Evolutionary conservation across 768 basidiomycete species (phyloP).

Genomic region (Leccinum truebloodii): DNA sequence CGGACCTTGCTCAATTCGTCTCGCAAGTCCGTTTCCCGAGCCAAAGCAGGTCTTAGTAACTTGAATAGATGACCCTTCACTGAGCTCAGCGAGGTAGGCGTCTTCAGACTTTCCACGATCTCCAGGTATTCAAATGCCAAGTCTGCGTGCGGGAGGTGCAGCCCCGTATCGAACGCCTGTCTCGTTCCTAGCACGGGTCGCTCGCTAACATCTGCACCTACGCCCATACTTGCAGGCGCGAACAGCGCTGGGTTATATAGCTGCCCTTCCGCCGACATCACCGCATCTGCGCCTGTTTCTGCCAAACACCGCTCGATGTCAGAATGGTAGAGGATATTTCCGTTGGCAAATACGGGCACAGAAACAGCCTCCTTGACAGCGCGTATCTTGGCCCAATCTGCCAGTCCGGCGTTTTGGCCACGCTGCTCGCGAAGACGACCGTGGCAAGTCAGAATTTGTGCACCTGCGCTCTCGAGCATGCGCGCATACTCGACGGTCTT

Average conservation of each 20-base stretch:
- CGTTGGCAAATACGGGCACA: constrained; percentile 96
- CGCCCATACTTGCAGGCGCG: constrained; percentile 33
- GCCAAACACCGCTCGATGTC: constrained; percentile 80
- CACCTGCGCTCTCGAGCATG: constrained; percentile 95
- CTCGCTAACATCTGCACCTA: background rate
- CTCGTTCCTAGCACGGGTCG: background rate
- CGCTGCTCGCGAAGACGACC: constrained; percentile 91
- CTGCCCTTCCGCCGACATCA: constrained; percentile 95
- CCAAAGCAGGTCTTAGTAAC: constrained; percentile 77
- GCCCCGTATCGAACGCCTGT: constrained; percentile 36
- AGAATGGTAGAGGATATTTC: constrained; percentile 86
- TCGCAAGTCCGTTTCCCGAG: constrained; percentile 66
- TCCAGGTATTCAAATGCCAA: constrained; percentile 86
- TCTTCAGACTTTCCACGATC: constrained; percentile 64
- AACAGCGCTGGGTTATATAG: constrained; percentile 92
- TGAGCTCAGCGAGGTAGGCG: constrained; percentile 68
- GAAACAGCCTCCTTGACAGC: constrained; percentile 89
- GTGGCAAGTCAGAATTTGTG: constrained; percentile 93
- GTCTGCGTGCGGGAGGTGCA: constrained; percentile 58
- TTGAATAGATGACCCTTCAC: constrained; percentile 96
- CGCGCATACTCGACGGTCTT: constrained; percentile 93
- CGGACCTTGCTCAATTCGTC: constrained; percentile 62
- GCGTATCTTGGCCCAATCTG: constrained; percentile 87
- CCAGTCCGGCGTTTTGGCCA: constrained; percentile 81
- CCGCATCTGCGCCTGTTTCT: constrained; percentile 85